Base-by-base conservation (phyloP, 441 rosid species). In the Erysimum pusillum region DNA sequence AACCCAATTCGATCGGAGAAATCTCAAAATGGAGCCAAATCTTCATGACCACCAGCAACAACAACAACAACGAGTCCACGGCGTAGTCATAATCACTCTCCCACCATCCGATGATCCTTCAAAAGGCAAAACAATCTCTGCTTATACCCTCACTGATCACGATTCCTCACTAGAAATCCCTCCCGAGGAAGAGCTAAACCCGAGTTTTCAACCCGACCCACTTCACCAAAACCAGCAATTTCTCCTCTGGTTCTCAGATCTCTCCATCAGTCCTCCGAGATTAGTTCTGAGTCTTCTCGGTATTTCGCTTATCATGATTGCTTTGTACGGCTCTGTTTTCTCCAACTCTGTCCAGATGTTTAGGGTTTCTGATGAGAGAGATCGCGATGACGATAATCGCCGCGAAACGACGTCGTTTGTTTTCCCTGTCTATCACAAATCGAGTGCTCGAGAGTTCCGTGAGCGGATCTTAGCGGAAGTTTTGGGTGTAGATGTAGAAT, bases 51-150 rank as follows among this genome's bases (percentile, higher is more conserved):
- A 25, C 28, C 28, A 25, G 28, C 25, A 54, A 0, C 86, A 76
- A 2, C 61, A 76, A 17, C 73, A 57, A 25, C 58, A 38, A 20
- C 34, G 61, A 64, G 67, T 90, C 11, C 84, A 68, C 57, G 85
- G 91, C 4, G 88, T 95, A 0, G 94, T 95, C 34, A 87, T 92
- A 31, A 91, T 95, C 85, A 87, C 96, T 72, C 93, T 95, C 68
- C 99, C 99, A 39, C 98, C 98, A 0, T 79, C 89, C 3, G 85
- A 91, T 65, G 87, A 90, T 51, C 97, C 92, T 63, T 89, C 92
- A 42, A 18, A 85, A 66, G 98, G 98, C 77, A 95, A 94, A 85
- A 95, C 98, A 31, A 90, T 92, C 77, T 86, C 99, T 67, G 93
- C 94, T 79, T 88, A 84, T 69, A 90, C 96, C 35, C 79, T 94